phyloP scores from a whole-genome alignment of 805 yeast species.

The Ogataea degrootiae region DNA sequence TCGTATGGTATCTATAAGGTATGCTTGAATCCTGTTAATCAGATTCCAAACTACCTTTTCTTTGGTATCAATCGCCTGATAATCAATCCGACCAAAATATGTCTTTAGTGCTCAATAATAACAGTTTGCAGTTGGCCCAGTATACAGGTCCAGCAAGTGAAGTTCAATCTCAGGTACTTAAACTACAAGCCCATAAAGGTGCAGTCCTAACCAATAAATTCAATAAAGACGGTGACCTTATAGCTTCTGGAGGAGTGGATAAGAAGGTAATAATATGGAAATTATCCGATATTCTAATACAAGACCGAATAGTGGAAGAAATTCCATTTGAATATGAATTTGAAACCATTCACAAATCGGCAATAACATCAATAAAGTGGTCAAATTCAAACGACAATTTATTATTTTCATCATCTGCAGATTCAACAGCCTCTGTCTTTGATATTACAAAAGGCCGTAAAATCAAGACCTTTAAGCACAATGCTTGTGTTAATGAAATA shows the following conservation, averaged over 20 bases:
- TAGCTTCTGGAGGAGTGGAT: constrained; percentile 66
- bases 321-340: constrained; percentile 7
- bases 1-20: no score
- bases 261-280: constrained; percentile 35
- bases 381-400: constrained; percentile 35
- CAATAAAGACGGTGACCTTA: constrained; percentile 42
- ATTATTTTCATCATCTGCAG: constrained; percentile 55
- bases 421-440: constrained; percentile 56
- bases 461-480: constrained; percentile 41
- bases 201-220: constrained; percentile 50
- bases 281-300: constrained; percentile 9
- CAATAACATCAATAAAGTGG: constrained; percentile 61
- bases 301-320: constrained; percentile 10
- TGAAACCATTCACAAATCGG: constrained; percentile 45
- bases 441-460: constrained; percentile 55
- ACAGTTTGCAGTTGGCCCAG: no score
- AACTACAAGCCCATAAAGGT: constrained; percentile 49
- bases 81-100: no score
- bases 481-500: constrained; percentile 50
- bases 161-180: constrained; percentile 19
- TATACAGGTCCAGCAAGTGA: no score
- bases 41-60: no score
- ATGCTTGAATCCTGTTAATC: no score
- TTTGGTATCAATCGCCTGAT: no score
- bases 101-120: no score